phyloP scores from a whole-genome alignment of 352 stramenopile species.

The Phytopythium montanum region DNA sequence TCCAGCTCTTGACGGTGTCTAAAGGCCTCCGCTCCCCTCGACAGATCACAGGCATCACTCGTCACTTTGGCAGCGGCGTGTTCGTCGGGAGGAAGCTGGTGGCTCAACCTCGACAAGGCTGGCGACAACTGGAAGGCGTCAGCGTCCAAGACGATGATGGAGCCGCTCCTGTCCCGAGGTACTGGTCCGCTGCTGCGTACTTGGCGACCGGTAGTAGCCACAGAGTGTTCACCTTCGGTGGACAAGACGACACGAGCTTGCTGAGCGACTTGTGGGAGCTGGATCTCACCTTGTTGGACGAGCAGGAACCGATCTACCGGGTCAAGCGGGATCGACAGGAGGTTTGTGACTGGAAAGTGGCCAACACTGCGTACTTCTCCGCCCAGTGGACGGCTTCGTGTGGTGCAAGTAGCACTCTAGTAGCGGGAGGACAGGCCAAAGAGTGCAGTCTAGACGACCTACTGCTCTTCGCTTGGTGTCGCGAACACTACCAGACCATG shows the following conservation, averaged over 20 bases:
- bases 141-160: slow-evolving; percentile 5
- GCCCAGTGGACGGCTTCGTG: slow-evolving; percentile 41
- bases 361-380: slow-evolving; percentile 27
- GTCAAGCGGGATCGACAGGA: slow-evolving; percentile 17
- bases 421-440: slow-evolving; percentile 12
- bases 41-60: slow-evolving; percentile 8
- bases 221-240: slow-evolving; percentile 53
- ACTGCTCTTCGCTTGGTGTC: slow-evolving; percentile 53
- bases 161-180: slow-evolving; percentile 20
- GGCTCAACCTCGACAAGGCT: slow-evolving; percentile 37
- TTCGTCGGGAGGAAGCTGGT: slow-evolving; percentile 36
- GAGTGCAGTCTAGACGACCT: slow-evolving; percentile 43
- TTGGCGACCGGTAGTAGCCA: slow-evolving; percentile 13
- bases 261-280: slow-evolving; percentile 63
- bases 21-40: slow-evolving; percentile 20
- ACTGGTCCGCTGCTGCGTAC: slow-evolving; percentile 25
- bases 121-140: slow-evolving; percentile 15
- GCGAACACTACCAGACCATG: slow-evolving; percentile 46
- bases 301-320: slow-evolving; percentile 18
- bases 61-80: slow-evolving; percentile 25
- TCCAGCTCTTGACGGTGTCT: slow-evolving; percentile 39
- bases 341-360: slow-evolving; percentile 45
- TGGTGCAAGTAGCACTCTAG: slow-evolving; percentile 16
- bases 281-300: slow-evolving; percentile 28
- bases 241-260: slow-evolving; percentile 60